Percentiles rank a stretch among this genome's conserved stretches.
These are phyloP conservation scores for Neurospora sp. DNA, from an alignment of 2,329 filamentous ascomycete species.

Conservation along the genomic window DNA sequence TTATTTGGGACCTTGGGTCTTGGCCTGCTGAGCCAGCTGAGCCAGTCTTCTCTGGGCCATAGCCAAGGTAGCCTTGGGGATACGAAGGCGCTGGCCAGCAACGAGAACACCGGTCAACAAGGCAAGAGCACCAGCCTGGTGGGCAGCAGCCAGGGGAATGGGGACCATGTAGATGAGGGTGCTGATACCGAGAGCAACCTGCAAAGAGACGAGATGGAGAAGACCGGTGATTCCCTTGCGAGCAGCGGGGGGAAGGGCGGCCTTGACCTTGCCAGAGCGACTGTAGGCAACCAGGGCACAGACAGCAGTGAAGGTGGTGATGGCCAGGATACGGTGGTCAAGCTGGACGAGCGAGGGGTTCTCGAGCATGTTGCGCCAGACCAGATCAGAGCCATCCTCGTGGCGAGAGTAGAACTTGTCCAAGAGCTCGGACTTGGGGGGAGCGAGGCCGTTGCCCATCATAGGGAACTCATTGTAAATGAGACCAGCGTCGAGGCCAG, in stretches of 20 bases:
- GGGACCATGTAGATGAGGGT: slow-evolving; percentile 94
- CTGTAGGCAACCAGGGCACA: slow-evolving; percentile 74
- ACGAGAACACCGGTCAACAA: slow-evolving; percentile 75
- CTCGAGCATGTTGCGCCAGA: slow-evolving; percentile 97
- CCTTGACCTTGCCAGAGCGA: slow-evolving; percentile 49
- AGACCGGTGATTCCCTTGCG: slow-evolving; percentile 66
- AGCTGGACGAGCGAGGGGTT: slow-evolving; percentile 94
- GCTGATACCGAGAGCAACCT: slow-evolving; percentile 78
- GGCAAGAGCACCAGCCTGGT: slow-evolving; percentile 84
- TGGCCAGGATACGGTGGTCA: slow-evolving; percentile 87
- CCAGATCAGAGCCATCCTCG: slow-evolving; percentile 70
- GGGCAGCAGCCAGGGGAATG: slow-evolving; percentile 74
- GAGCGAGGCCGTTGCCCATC: slow-evolving; percentile 80
- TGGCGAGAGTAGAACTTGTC: slow-evolving; percentile 76
- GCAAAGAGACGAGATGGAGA: slow-evolving; percentile 71
- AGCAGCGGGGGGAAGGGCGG: slow-evolving; percentile 52
- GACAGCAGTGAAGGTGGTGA: slow-evolving; percentile 76
- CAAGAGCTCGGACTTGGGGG: slow-evolving; percentile 74
- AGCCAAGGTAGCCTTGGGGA: slow-evolving; percentile 56
- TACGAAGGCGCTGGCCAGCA: slow-evolving; percentile 66
- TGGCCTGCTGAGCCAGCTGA: background rate
- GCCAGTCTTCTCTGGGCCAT: slow-evolving; percentile 39
- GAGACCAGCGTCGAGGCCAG: slow-evolving; percentile 87
- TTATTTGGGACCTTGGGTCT: background rate
- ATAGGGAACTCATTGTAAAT: slow-evolving; percentile 99